Conservation (phyloP, 768 basidiomycete species). For the Termitomyces sp. region DNA sequence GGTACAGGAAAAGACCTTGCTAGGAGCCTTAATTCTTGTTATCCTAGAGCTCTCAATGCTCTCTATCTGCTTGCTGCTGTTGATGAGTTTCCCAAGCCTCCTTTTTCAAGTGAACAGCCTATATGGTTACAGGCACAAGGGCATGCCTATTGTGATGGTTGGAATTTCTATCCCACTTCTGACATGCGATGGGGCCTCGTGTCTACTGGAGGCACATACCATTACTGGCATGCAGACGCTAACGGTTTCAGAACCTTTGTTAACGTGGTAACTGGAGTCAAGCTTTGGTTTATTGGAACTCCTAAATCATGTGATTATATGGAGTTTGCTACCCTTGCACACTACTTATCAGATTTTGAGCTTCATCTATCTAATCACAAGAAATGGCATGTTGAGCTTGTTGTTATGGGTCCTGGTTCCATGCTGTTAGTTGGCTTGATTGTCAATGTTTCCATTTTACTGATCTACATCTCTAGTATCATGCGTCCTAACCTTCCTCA, state of each 20-base stretch:
- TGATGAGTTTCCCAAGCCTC: neutral
- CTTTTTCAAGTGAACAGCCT: neutral
- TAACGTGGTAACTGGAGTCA: neutral
- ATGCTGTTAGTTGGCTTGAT: neutral
- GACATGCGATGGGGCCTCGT: conserved; percentile 5
- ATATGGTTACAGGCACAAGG: neutral
- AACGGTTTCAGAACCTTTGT: neutral
- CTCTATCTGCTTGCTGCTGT: neutral
- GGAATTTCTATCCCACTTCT: neutral
- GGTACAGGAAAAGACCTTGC: too few relatives aligned
- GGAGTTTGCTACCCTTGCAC: neutral
- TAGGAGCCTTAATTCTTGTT: neutral
- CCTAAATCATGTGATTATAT: neutral
- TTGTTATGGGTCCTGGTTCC: neutral
- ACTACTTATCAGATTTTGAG: neutral
- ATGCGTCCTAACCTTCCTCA: neutral
- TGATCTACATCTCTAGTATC: neutral
- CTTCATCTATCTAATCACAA: neutral
- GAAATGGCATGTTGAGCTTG: neutral
- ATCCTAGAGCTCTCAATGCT: neutral
- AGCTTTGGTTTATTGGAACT: neutral
- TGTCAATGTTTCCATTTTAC: neutral
- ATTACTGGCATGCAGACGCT: conserved; percentile 4
- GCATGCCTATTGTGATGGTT: neutral
- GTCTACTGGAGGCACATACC: neutral